Evolutionary conservation across 306 rosid species (phyloP).

Genomic region (Biancaea sappan): DNA sequence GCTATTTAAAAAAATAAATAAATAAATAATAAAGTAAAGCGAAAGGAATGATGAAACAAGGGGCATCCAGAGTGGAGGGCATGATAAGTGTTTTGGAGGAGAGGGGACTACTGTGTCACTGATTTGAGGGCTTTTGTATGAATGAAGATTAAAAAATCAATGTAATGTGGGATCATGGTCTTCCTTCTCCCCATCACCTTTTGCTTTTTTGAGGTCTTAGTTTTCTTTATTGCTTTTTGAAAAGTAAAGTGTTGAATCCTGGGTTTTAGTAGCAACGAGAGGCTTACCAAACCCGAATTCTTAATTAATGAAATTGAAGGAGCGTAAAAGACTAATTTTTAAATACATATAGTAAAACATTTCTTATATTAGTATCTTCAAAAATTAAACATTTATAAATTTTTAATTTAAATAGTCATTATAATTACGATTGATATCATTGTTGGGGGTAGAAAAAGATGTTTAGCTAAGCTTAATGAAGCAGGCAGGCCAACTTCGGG

Average conservation of each 20-base stretch:
- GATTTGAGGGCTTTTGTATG: conserved; percentile 48
- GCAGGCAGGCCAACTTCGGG: too few species aligned
- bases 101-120: conserved; percentile 47
- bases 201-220: conserved; percentile 48
- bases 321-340: too few species aligned
- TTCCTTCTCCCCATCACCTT: conserved; percentile 37
- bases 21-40: conserved; percentile 22
- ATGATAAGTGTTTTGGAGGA: conserved; percentile 46
- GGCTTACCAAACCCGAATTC: conserved; percentile 33
- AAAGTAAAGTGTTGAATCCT: conserved; percentile 47
- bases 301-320: conserved; percentile 34
- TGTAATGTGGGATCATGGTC: conserved; percentile 52
- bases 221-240: conserved; percentile 49
- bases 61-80: conserved; percentile 55
- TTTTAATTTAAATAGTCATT: too few species aligned
- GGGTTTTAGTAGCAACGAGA: conserved; percentile 43
- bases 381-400: too few species aligned
- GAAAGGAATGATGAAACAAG: conserved; percentile 63
- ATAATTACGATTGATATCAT: too few species aligned
- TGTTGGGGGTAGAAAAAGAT: background rate
- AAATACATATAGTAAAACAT: too few species aligned
- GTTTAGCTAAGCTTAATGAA: conserved; percentile 12
- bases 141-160: conserved; percentile 48
- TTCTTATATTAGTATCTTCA: too few species aligned
- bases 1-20: conserved; percentile 2